Evolutionary conservation across 495 filamentous ascomycete species (phyloP).

Genomic region (Penicillium pulvis): DNA sequence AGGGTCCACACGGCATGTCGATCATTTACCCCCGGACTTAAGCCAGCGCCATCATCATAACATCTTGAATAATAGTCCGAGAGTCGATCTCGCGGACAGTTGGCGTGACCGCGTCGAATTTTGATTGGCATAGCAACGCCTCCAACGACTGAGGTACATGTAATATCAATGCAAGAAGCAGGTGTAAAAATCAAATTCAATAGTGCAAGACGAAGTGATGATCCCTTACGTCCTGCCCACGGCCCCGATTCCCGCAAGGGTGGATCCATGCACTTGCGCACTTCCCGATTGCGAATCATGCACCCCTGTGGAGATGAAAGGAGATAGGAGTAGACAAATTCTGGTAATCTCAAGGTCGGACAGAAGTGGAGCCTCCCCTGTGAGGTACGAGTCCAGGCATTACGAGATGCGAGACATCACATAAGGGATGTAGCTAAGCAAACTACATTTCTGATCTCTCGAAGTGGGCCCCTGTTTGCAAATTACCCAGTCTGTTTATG

Average conservation of each 20-base stretch:
- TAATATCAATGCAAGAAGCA: background rate
- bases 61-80: slow-evolving; percentile 12
- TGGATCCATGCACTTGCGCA: slow-evolving; percentile 18
- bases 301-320: slow-evolving; percentile 8
- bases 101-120: background rate
- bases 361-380: slow-evolving; percentile 12
- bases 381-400: slow-evolving; percentile 3
- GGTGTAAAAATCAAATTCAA: slow-evolving; percentile 8
- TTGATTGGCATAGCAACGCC: slow-evolving; percentile 8
- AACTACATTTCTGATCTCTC: slow-evolving; percentile 14
- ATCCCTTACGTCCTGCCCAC: slow-evolving; percentile 17
- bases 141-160: background rate
- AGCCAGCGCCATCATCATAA: slow-evolving; percentile 2
- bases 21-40: slow-evolving; percentile 23
- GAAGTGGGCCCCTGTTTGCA: slow-evolving; percentile 18
- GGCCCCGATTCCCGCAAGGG: slow-evolving; percentile 7
- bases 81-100: slow-evolving; percentile 12
- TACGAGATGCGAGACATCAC: slow-evolving; percentile 28
- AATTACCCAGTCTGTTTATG: slow-evolving; percentile 20
- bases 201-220: slow-evolving; percentile 12
- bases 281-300: slow-evolving; percentile 17
- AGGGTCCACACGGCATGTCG: slow-evolving; percentile 17
- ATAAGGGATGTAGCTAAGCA: slow-evolving; percentile 22
- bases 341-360: slow-evolving; percentile 8
- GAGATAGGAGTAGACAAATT: background rate